Evolutionary conservation across 164 flowering plant genomes (phyloP), one percentile per base, ranked within the genome.

Genomic region (Amborella trichopoda): DNA sequence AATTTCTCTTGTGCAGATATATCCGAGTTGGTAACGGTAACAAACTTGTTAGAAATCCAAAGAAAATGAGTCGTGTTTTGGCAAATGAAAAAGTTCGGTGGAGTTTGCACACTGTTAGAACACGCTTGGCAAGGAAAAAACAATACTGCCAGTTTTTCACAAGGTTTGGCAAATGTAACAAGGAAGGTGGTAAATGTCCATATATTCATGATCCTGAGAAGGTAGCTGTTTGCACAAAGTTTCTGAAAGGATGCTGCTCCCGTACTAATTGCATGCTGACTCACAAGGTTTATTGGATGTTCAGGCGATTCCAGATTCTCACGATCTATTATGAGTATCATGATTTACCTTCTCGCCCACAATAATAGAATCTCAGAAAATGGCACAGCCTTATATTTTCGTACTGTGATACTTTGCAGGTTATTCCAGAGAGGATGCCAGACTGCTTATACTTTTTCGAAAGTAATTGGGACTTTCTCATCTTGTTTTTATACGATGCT

Each of bases 401-500:
- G n/a, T n/a, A n/a, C n/a, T n/a, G n/a, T n/a, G n/a, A n/a, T 38
- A 38, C 16, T 38, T 38, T 19, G n/a, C 41, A 93, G 99, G 78
- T 88, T 60, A 82, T 91, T 55, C 99, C 99, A 12, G 99, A 93
- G 58, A 77, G 99, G 61, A 93, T 93, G 99, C 89, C 66, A 49
- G 99, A 93, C 59, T 93, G 99, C 62, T 88, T 94, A 34, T 93
- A 78, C 57, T 93, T 75, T 69, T 52, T 82, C 68, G 87, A 73
- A 71, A 96, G 96, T 85, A 14, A 41, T 18, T 27, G 48, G 46
- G 34, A 51, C 43, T 32, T 44, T 22, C 30, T 50, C 5, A 55
- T 34, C 17, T 2, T 4, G 41, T 9, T 2, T n/a, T n/a, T n/a
- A n/a, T n/a, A n/a, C n/a, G n/a, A n/a, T n/a, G n/a, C n/a, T n/a